phyloP scores from a whole-genome alignment of 192 early-diverging fungal genomes.

The Mycoemilia scoparia region DNA sequence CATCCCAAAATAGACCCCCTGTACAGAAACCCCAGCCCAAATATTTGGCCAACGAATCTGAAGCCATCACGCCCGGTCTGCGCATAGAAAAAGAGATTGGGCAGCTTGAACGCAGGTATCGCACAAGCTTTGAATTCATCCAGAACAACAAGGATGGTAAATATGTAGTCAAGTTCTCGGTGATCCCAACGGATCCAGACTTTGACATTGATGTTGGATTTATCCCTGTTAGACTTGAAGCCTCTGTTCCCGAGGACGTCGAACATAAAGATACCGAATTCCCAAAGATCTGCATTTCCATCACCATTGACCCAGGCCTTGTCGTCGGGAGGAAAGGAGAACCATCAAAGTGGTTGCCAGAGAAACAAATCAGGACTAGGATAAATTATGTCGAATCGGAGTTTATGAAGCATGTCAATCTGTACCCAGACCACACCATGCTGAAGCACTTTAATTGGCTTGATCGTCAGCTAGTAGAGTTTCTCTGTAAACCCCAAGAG shows the following conservation, averaged over 20 bases:
- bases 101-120: conserved; percentile 27
- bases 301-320: conserved; percentile 9
- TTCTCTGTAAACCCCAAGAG: conserved; percentile 1
- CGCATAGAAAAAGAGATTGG: conserved; percentile 8
- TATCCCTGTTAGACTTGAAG: neutral
- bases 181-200: conserved; percentile 21
- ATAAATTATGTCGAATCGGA: conserved; percentile 7
- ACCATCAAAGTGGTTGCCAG: conserved; percentile 12
- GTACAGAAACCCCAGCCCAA: neutral
- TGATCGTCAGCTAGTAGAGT: conserved; percentile 22
- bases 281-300: no score
- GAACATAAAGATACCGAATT: no score
- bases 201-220: conserved; percentile 10
- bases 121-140: conserved; percentile 9
- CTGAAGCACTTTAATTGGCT: conserved; percentile 34
- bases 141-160: conserved; percentile 2
- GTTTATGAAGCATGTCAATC: conserved; percentile 13
- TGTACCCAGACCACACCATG: conserved; percentile 8
- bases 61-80: neutral
- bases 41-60: no score
- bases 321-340: conserved; percentile 15
- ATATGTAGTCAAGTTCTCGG: conserved; percentile 7
- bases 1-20: no score
- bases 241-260: neutral
- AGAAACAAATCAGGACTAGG: conserved; percentile 4